phyloP scores from a whole-genome alignment of 345 rosid species.

The Erysimum cheiranthoides region DNA sequence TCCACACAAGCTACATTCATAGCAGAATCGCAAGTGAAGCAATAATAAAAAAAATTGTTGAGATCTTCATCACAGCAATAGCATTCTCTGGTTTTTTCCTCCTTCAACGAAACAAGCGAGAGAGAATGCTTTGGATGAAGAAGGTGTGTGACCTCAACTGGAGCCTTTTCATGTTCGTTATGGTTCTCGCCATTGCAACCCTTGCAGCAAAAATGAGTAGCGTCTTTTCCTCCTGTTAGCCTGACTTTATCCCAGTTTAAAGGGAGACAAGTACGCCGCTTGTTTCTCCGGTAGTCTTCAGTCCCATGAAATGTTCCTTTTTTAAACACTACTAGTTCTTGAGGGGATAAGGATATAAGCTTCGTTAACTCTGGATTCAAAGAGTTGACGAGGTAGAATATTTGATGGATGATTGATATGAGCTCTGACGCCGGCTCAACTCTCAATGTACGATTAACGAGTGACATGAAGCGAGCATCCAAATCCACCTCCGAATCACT shows the following conservation, averaged over 20 bases:
- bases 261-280: too few relatives aligned
- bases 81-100: background rate
- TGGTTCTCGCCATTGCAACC: background rate
- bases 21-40: background rate
- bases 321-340: background rate
- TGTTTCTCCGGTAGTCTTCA: background rate
- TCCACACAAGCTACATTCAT: background rate
- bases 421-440: background rate
- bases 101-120: background rate
- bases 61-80: background rate
- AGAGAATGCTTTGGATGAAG: background rate
- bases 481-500: too few relatives aligned
- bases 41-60: background rate
- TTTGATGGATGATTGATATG: background rate
- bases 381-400: background rate
- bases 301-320: too few relatives aligned
- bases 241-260: background rate
- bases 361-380: background rate
- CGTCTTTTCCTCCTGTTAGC: background rate
- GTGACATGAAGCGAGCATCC: background rate
- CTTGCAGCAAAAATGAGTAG: background rate
- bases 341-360: background rate
- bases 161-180: background rate
- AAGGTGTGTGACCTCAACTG: background rate
- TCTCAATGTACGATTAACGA: background rate